Evolutionary conservation across 2,329 filamentous ascomycete genomes (phyloP).

Genomic region (Aspergillus pseudoglaucus): DNA sequence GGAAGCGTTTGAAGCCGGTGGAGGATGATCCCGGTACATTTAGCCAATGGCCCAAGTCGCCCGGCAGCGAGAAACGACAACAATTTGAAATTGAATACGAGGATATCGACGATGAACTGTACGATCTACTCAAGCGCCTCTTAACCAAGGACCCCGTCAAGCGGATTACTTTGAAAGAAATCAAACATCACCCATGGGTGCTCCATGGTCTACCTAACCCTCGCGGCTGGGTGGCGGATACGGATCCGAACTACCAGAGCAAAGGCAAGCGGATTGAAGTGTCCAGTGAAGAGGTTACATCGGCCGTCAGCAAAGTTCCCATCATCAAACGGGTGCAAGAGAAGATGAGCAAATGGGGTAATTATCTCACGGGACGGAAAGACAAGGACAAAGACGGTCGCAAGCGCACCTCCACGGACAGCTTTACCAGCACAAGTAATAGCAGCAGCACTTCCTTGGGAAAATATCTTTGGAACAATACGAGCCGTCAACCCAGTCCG

Average conservation of each 20-base stretch:
- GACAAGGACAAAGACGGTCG: conserved; percentile 37
- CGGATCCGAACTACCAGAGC: conserved; percentile 71
- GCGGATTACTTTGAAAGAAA: conserved; percentile 81
- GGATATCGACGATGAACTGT: conserved; percentile 70
- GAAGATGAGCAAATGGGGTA: conserved; percentile 62
- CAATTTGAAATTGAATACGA: conserved; percentile 80
- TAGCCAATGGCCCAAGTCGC: conserved; percentile 44
- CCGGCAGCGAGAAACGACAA: conserved; percentile 62
- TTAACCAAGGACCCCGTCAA: conserved; percentile 83
- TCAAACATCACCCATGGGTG: conserved; percentile 93
- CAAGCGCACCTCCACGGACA: conserved; percentile 49
- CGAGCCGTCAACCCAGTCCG: conserved; percentile 49
- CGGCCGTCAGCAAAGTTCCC: conserved; percentile 82
- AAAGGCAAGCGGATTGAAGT: conserved; percentile 85
- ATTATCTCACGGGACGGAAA: conserved; percentile 44
- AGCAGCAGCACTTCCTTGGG: conserved; percentile 51
- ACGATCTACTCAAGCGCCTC: conserved; percentile 71
- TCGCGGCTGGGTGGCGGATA: conserved; percentile 83
- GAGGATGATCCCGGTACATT: conserved; percentile 41
- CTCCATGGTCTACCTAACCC: conserved; percentile 69
- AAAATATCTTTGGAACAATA: conserved; percentile 43
- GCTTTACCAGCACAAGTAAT: conserved; percentile 48
- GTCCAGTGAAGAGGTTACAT: conserved; percentile 80
- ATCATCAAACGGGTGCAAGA: conserved; percentile 80
- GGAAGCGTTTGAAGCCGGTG: conserved; percentile 69